Evolutionary conservation across 2,329 filamentous ascomycete species (phyloP), one percentile per base, ranked within the genome.

Genomic region (Pyrenophora teres): DNA sequence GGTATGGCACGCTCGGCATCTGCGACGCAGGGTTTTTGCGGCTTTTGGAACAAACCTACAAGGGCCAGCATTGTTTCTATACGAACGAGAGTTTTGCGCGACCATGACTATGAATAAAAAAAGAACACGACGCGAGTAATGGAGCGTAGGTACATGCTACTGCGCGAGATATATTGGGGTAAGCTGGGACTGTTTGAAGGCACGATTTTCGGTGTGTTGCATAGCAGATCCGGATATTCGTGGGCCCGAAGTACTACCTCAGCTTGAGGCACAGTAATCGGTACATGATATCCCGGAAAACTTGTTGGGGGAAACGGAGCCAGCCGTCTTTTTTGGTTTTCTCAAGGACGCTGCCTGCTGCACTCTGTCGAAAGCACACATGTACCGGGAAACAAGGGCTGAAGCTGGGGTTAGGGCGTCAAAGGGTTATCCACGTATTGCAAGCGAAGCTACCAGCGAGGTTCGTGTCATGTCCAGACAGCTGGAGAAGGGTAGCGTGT

Each of bases 141-240:
- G 40, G 25, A 13, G 16, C 13, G n/a, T n/a, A n/a, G n/a, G 40
- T 35, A 32, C 31, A 23, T 16, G 41, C 41, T 25, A 44, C 35
- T 35, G 35, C 23, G 30, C 31, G 35, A 30, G 35, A 12, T 38
- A 19, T 16, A 32, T 27, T 46, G 16, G 16, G 43, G 37, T 31
- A 38, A 30, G 27, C 27, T 46, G 25, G 43, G 43, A 19, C 23
- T 12, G 16, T 37, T 37, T 46, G 23, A 27, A 46, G 43, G 43
- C 30, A 39, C 10, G 35, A 46, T 39, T 46, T 35, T 46, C 43
- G 43, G 43, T 39, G 43, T 31, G 43, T 38, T 46, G 43, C 35
- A 38, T 39, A 35, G 33, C 37, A 31, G 16, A 36, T 36, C 21
- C 43, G 25, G 35, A 46, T 13, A 12, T 32, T 39, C 33, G 27